Conservation (phyloP, 495 filamentous ascomycete genomes). For the Hyphodiscus hymeniophilus region DNA sequence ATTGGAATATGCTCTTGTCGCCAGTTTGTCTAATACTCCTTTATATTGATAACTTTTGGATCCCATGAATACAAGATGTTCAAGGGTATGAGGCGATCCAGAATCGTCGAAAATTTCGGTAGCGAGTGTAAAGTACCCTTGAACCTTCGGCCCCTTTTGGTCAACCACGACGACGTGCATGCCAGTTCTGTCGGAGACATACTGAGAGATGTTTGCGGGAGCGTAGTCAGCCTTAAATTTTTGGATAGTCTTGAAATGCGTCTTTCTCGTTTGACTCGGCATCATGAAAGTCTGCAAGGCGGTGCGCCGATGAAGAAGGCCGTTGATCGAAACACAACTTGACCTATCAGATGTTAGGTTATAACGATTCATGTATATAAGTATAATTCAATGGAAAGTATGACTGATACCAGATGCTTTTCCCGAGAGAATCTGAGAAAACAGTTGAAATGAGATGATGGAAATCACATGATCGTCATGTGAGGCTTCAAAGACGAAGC, state of each 20-base stretch:
- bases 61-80: constrained; percentile 97
- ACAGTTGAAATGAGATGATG: too few species aligned
- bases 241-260: constrained; percentile 73
- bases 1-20: constrained; percentile 81
- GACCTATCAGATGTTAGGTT: neutral
- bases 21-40: constrained; percentile 87
- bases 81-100: constrained; percentile 88
- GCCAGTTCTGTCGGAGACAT: constrained; percentile 69
- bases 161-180: constrained; percentile 92
- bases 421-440: too few species aligned
- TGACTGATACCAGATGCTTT: too few species aligned
- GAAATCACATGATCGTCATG: neutral
- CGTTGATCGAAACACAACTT: neutral
- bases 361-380: too few species aligned
- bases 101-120: constrained; percentile 98
- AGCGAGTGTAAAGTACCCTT: constrained; percentile 89
- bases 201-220: constrained; percentile 76
- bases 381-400: too few species aligned
- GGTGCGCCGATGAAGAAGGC: neutral
- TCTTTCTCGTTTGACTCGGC: constrained; percentile 14
- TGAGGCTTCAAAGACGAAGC: too few species aligned
- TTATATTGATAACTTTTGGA: constrained; percentile 92
- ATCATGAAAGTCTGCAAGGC: constrained; percentile 15
- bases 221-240: constrained; percentile 85
- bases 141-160: constrained; percentile 84